Conservation (phyloP, 2,329 filamentous ascomycete species). For the Cladophialophora chaetospira region DNA sequence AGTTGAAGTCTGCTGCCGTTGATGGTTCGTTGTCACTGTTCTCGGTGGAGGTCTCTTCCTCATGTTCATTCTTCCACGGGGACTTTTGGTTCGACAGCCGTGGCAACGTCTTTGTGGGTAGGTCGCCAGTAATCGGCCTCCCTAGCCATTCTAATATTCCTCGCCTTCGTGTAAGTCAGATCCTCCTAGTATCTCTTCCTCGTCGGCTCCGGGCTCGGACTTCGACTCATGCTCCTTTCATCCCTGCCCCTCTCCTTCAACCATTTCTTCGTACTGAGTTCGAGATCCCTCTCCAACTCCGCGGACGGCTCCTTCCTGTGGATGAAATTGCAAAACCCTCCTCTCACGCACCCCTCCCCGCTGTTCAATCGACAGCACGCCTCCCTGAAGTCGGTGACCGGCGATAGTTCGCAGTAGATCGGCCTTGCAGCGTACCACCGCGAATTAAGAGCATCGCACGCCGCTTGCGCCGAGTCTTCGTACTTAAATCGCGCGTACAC, state of each 20-base stretch:
- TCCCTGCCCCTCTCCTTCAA: slow-evolving; percentile 81
- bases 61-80: too few species aligned
- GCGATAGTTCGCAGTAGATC: slow-evolving; percentile 96
- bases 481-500: slow-evolving; percentile 99
- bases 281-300: slow-evolving; percentile 85
- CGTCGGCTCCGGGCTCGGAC: slow-evolving; percentile 82
- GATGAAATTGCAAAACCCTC: slow-evolving; percentile 99
- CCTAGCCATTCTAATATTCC: too few species aligned
- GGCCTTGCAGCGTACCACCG: slow-evolving; percentile 97
- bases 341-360: slow-evolving; percentile 91
- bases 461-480: slow-evolving; percentile 90
- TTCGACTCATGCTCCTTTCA: slow-evolving; percentile 76
- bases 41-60: too few species aligned
- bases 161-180: too few species aligned
- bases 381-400: slow-evolving; percentile 97
- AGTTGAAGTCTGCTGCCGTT: too few species aligned
- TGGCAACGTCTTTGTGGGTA: too few species aligned
- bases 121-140: too few species aligned
- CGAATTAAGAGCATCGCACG: slow-evolving; percentile 90
- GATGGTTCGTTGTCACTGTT: too few species aligned
- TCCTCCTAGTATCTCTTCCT: slow-evolving; percentile 67
- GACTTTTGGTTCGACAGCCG: too few species aligned
- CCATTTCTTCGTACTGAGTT: slow-evolving; percentile 95
- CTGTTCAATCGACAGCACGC: slow-evolving; percentile 93
- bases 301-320: slow-evolving; percentile 91